Conservation (phyloP, 2,329 filamentous ascomycete species). For the Ilyonectria destructans region DNA sequence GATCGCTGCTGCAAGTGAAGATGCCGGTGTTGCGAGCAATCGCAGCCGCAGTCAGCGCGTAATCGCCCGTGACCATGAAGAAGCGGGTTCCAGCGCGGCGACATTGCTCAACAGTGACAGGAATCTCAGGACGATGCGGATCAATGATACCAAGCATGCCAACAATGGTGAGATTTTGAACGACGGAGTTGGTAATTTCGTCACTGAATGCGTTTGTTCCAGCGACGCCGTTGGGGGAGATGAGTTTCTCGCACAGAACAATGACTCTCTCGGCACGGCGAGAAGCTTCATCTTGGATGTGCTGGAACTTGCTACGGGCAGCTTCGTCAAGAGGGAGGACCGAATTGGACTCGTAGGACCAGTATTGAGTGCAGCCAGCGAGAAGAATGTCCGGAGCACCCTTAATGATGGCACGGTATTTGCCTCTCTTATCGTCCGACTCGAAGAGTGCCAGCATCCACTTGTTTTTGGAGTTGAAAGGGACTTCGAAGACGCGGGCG, state of each 20-base stretch:
- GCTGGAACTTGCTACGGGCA: conserved; percentile 52
- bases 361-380: conserved; percentile 55
- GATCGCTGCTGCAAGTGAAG: conserved; percentile 66
- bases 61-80: conserved; percentile 66
- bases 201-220: conserved; percentile 66
- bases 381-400: conserved; percentile 69
- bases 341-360: conserved; percentile 51
- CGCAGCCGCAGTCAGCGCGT: conserved; percentile 73
- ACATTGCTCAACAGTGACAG: conserved; percentile 58
- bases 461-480: conserved; percentile 68
- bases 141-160: conserved; percentile 69
- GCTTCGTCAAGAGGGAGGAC: conserved; percentile 55
- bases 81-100: conserved; percentile 63
- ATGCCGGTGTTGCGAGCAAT: conserved; percentile 79
- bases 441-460: conserved; percentile 63
- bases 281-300: conserved; percentile 58
- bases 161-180: conserved; percentile 63
- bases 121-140: conserved; percentile 62
- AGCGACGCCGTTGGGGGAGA: conserved; percentile 45
- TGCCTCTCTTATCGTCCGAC: conserved; percentile 42
- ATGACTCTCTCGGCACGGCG: conserved; percentile 62
- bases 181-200: conserved; percentile 60
- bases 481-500: conserved; percentile 58
- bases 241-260: conserved; percentile 59
- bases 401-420: conserved; percentile 66